Base-by-base conservation (phyloP, 768 basidiomycete genomes). In the Hygrophoropsis aurantiaca region DNA sequence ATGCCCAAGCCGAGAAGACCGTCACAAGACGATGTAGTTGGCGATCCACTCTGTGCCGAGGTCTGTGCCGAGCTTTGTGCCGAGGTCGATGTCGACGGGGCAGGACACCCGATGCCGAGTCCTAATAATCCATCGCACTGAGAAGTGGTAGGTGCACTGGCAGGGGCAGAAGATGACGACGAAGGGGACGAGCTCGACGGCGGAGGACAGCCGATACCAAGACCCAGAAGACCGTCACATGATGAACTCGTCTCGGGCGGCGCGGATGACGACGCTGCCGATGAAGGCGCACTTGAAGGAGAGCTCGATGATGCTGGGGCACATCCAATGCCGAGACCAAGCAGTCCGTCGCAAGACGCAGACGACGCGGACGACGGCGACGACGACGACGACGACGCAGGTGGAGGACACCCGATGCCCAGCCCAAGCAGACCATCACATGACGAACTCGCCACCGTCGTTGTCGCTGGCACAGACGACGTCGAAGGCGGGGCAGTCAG, bases 361-460 rank as follows among this genome's bases (percentile, higher is more conserved):
- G n/a, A 25, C 42, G 13, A 33, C 27, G 36, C 13, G n/a, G 39
- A 15, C 5, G 50, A 23, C 2, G 52, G 33, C 13, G 32, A 19
- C 4, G 44, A 1, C 7, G 49, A 33, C 21, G 58, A 40, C 19
- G 42, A 26, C 2, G 47, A 25, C 27, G 25, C 46, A 5, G 48
- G 19, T 4, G 48, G 21, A n/a, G 52, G 19, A 38, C 56, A 63
- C 15, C 51, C 59, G 20, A 58, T 6, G 4, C 50, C 51, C 25
- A 58, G 42, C 3, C 54, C 61, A 25, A 63, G 42, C 2, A 61
- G 32, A 1, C 53, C 61, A 26, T 11, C 24, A n/a, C 60, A 62
- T 8, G 58, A 41, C n/a, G 58, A 34, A 2, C 42, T 33, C 11
- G 52, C 18, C 0, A 42, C 26, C 16, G 26, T 33, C 11, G 52